These are phyloP conservation scores for Pseudonectria buxi DNA, from an alignment of 2,329 filamentous ascomycete species.

Conservation along the genomic window DNA sequence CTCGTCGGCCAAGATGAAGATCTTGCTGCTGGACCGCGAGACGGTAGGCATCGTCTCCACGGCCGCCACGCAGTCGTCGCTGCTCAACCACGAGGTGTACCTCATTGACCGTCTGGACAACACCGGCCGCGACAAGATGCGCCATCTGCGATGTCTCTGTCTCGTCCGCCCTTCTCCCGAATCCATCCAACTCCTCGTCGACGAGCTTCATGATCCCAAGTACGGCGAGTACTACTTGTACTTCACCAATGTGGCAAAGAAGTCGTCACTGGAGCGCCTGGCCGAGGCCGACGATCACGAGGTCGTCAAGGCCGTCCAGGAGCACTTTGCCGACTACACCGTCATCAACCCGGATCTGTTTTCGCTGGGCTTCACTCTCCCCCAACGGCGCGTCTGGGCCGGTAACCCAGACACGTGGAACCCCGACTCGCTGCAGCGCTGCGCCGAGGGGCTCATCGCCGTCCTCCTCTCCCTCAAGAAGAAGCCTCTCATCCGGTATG, in stretches of 20 bases:
- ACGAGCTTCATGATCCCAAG: conserved; percentile 91
- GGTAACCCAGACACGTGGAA: conserved; percentile 83
- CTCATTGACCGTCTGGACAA: conserved; percentile 96
- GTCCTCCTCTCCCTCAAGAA: conserved; percentile 88
- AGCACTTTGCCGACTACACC: conserved; percentile 93
- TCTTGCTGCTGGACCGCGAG: conserved; percentile 85
- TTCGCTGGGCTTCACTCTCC: conserved; percentile 66
- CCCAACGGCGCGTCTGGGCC: conserved; percentile 73
- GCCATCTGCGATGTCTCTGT: conserved; percentile 87
- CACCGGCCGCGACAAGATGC: conserved; percentile 87
- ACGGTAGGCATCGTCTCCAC: conserved; percentile 92
- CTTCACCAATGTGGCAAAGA: conserved; percentile 96
- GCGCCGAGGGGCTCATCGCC: conserved; percentile 80
- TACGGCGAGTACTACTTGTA: conserved; percentile 97
- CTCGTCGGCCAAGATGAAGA: conserved; percentile 92
- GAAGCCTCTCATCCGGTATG: conserved; percentile 88
- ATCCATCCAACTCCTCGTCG: conserved; percentile 87
- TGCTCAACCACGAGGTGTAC: conserved; percentile 95
- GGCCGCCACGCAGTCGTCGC: conserved; percentile 87
- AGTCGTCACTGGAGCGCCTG: conserved; percentile 86
- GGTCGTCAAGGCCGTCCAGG: conserved; percentile 87
- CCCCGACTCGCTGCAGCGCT: conserved; percentile 75
- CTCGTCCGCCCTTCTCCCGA: conserved; percentile 88
- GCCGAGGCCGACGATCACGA: conserved; percentile 97
- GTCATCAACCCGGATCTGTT: conserved; percentile 94